Percentiles rank a stretch among this genome's conserved stretches.
Evolutionary conservation across 2,329 filamentous ascomycete genomes (phyloP).

Genomic region (Colletotrichum sp.): DNA sequence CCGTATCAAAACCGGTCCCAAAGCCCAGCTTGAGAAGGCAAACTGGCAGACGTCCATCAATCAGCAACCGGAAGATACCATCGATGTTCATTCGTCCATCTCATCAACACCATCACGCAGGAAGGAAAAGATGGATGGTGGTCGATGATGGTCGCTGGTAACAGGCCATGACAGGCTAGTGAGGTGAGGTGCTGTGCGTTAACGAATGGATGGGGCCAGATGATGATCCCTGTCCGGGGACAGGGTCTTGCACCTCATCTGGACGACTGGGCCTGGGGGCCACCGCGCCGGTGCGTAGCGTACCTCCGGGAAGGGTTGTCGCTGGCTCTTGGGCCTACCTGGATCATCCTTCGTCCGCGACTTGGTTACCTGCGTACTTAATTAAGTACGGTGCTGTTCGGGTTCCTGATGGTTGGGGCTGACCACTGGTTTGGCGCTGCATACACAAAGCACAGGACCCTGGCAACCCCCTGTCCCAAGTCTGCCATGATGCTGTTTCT

Average conservation of each 20-base stretch:
- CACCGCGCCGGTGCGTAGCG: not conserved
- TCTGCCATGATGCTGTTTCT: not conserved
- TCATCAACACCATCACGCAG: not conserved
- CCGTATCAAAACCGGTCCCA: not conserved
- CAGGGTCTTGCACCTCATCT: conserved; percentile 14
- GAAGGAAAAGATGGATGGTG: not conserved
- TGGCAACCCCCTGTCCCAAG: not conserved
- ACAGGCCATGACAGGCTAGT: not conserved
- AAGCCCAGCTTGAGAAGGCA: not conserved
- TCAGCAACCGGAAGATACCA: not conserved
- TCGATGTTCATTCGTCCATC: not conserved
- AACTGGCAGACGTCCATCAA: not conserved
- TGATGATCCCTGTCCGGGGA: conserved; percentile 18
- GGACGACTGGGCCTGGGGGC: not conserved
- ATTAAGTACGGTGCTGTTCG: not conserved
- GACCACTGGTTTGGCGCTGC: not conserved
- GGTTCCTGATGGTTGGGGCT: conserved; percentile 14
- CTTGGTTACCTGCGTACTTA: not conserved
- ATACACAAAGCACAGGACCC: not conserved
- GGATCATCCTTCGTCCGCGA: conserved; percentile 18
- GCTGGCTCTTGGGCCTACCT: conserved; percentile 15
- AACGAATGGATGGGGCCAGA: conserved; percentile 9
- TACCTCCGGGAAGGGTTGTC: not conserved
- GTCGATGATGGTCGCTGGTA: conserved; percentile 4
- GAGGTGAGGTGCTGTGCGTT: conserved; percentile 4